Evolutionary conservation across 1,139 yeast genomes (phyloP).

Genomic region (Sugiyamaella novakii): DNA sequence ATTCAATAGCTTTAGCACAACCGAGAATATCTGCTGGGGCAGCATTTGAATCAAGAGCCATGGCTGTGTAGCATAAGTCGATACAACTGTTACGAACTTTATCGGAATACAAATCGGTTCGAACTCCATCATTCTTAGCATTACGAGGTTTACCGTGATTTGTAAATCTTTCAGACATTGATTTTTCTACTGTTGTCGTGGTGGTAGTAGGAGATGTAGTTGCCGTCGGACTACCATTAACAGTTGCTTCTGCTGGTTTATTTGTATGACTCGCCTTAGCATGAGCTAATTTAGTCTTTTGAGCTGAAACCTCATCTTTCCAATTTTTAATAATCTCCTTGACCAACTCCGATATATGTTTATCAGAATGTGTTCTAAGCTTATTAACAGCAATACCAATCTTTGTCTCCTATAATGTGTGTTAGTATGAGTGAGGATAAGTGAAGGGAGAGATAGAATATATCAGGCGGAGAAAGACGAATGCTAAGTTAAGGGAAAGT

Average conservation of each 20-base stretch:
- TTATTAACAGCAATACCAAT: constrained; percentile 97
- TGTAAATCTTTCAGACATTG: constrained; percentile 27
- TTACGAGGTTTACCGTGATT: constrained; percentile 55
- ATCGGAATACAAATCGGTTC: constrained; percentile 67
- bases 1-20: constrained; percentile 72
- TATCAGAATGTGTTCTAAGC: constrained; percentile 67
- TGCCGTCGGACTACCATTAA: constrained; percentile 18
- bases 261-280: constrained; percentile 19
- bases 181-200: constrained; percentile 18
- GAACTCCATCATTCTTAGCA: constrained; percentile 78
- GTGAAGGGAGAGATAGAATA: too few species aligned
- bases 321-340: constrained; percentile 81
- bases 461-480: too few species aligned
- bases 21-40: constrained; percentile 60
- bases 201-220: constrained; percentile 21
- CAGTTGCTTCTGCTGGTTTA: constrained; percentile 35
- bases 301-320: constrained; percentile 87
- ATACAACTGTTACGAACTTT: constrained; percentile 83
- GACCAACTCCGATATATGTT: constrained; percentile 68
- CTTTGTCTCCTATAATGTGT: constrained; percentile 65
- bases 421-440: constrained; percentile 1
- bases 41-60: constrained; percentile 75
- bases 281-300: constrained; percentile 47
- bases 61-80: constrained; percentile 80
- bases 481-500: too few species aligned